Conservation (phyloP, 352 stramenopile genomes). For the Aphanomyces cochlioides region DNA sequence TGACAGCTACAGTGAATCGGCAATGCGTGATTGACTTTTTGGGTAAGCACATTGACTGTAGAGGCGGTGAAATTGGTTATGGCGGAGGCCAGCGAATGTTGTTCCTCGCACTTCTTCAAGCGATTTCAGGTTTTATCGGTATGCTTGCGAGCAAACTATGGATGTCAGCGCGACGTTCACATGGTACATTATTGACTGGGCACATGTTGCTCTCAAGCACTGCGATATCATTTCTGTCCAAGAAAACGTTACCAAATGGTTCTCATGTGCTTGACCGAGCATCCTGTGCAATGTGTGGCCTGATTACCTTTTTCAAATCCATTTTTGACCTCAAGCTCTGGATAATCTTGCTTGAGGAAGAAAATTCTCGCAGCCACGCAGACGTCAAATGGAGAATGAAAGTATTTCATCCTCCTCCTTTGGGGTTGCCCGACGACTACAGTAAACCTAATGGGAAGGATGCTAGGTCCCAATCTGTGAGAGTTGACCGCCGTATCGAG, state of each 20-base stretch:
- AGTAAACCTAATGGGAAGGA: no score
- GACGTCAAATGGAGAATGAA: conserved; percentile 1
- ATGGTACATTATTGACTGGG: background rate
- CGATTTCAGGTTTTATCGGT: background rate
- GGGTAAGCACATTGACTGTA: background rate
- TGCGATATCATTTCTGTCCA: background rate
- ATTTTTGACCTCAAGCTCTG: background rate
- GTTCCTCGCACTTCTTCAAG: background rate
- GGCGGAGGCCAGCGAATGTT: background rate
- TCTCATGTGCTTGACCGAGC: background rate
- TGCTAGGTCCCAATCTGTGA: no score
- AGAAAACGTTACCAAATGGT: background rate
- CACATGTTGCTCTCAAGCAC: background rate
- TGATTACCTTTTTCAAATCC: background rate
- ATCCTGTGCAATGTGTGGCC: background rate
- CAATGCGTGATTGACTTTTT: background rate
- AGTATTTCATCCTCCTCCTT: background rate
- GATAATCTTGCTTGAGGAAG: background rate
- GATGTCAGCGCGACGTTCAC: no score
- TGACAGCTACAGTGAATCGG: background rate
- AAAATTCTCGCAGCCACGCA: background rate
- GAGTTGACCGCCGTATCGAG: no score
- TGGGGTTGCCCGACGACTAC: no score
- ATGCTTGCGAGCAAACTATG: background rate
- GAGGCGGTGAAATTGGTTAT: background rate